Percentiles rank a stretch among this genome's conserved stretches.
Evolutionary conservation across 2,329 filamentous ascomycete species (phyloP).

Genomic region (Diaporthe sp.): DNA sequence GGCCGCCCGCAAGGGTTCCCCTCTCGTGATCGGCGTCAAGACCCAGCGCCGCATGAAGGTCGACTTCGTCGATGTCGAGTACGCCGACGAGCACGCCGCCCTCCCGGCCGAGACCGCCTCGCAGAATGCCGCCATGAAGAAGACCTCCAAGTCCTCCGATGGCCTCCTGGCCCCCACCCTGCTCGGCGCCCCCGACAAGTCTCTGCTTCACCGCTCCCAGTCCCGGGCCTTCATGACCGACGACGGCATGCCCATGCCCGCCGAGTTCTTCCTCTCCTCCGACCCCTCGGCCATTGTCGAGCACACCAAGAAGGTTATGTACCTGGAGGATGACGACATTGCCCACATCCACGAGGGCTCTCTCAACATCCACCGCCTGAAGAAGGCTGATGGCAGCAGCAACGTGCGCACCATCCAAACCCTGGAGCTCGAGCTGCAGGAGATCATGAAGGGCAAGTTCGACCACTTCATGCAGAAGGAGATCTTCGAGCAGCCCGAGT

Average conservation of each 20-base stretch:
- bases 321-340: conserved; percentile 99
- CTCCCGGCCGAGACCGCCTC: conserved; percentile 94
- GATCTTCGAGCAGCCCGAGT: conserved; percentile 99
- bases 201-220: conserved; percentile 96
- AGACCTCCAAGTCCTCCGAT: conserved; percentile 80
- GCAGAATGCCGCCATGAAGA: conserved; percentile 97
- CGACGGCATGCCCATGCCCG: conserved; percentile 96
- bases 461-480: conserved; percentile 99
- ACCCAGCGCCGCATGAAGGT: conserved; percentile 99
- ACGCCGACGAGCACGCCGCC: conserved; percentile 85
- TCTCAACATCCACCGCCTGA: conserved; percentile 97
- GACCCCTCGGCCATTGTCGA: conserved; percentile 98
- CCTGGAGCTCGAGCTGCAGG: conserved; percentile 97
- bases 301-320: conserved; percentile 99
- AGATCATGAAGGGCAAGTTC: conserved; percentile 99
- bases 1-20: conserved; percentile 97
- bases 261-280: conserved; percentile 99
- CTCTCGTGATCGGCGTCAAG: conserved; percentile 95
- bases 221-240: conserved; percentile 99
- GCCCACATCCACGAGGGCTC: conserved; percentile 99
- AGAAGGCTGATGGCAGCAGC: conserved; percentile 95
- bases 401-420: conserved; percentile 99
- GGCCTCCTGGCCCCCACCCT: conserved; percentile 78
- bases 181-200: conserved; percentile 95
- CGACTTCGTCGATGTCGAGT: conserved; percentile 99